phyloP scores from a whole-genome alignment of 2,329 filamentous ascomycete species.

The Colletotrichum sp. region DNA sequence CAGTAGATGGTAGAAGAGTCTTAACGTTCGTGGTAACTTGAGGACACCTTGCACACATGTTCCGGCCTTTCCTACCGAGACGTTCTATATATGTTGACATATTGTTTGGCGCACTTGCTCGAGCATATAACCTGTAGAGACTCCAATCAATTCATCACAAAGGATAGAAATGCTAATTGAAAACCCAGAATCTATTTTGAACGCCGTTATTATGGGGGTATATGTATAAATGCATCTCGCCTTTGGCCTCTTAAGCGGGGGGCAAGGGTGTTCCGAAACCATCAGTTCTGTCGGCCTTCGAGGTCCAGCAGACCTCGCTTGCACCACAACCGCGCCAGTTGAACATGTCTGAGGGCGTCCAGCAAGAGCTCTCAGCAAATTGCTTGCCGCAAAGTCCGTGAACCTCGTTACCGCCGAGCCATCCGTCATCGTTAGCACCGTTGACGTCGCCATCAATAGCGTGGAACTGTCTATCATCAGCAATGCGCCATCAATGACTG shows the following conservation, averaged over 20 bases:
- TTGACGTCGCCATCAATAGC: neutral
- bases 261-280: neutral
- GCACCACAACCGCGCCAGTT: neutral
- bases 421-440: neutral
- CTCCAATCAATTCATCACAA: rapidly evolving
- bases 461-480: neutral
- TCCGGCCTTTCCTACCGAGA: too few relatives aligned
- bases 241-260: neutral
- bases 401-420: neutral
- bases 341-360: neutral
- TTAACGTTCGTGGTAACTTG: too few relatives aligned
- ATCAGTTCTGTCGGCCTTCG: neutral
- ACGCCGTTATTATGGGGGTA: neutral
- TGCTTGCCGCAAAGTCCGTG: neutral
- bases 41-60: too few relatives aligned
- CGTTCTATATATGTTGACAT: too few relatives aligned
- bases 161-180: neutral
- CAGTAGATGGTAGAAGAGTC: too few relatives aligned
- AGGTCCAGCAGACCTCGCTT: neutral
- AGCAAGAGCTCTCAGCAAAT: neutral
- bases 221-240: neutral
- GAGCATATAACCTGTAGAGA: neutral
- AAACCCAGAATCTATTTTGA: neutral
- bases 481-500: rapidly evolving
- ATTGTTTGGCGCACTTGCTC: neutral